These are phyloP conservation scores for Cryptococcus sp. DNA, from an alignment of 1,284 basidiomycete genomes.

Conservation along the genomic window DNA sequence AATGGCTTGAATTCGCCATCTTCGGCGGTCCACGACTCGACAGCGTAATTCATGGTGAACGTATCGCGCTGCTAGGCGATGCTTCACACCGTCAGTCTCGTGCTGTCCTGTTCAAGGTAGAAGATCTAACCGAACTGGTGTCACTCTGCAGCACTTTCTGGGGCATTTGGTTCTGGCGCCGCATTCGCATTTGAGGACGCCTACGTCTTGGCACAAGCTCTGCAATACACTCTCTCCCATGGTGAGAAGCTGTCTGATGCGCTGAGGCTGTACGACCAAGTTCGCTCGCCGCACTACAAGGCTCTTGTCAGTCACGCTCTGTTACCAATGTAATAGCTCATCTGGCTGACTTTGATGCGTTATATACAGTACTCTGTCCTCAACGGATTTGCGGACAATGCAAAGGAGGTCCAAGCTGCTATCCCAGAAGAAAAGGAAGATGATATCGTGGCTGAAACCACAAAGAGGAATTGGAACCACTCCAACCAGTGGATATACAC, in stretches of 20 bases:
- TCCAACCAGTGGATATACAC: conserved; percentile 26
- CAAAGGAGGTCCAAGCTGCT: conserved; percentile 11
- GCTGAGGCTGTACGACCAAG: conserved; percentile 25
- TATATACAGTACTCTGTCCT: conserved; percentile 21
- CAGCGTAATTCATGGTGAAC: conserved; percentile 17
- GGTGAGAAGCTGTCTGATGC: conserved; percentile 9
- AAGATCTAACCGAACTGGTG: neutral
- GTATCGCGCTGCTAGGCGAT: conserved; percentile 34
- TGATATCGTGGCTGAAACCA: conserved; percentile 23
- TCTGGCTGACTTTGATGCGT: neutral
- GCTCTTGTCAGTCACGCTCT: conserved; percentile 14
- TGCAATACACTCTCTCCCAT: conserved; percentile 11
- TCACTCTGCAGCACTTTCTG: conserved; percentile 20
- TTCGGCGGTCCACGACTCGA: conserved; percentile 33
- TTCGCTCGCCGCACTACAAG: conserved; percentile 31
- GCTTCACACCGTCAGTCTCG: conserved; percentile 31
- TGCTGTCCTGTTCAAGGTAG: neutral
- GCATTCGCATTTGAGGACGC: conserved; percentile 40
- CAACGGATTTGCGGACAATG: conserved; percentile 17
- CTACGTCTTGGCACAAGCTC: conserved; percentile 19
- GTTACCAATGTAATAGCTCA: neutral
- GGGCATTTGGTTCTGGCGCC: conserved; percentile 33
- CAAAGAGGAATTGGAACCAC: conserved; percentile 16
- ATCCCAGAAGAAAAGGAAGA: conserved; percentile 14
- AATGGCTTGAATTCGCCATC: conserved; percentile 38